Conservation (phyloP, 2,329 filamentous ascomycete genomes). For the Pestalotiopsis sp. region DNA sequence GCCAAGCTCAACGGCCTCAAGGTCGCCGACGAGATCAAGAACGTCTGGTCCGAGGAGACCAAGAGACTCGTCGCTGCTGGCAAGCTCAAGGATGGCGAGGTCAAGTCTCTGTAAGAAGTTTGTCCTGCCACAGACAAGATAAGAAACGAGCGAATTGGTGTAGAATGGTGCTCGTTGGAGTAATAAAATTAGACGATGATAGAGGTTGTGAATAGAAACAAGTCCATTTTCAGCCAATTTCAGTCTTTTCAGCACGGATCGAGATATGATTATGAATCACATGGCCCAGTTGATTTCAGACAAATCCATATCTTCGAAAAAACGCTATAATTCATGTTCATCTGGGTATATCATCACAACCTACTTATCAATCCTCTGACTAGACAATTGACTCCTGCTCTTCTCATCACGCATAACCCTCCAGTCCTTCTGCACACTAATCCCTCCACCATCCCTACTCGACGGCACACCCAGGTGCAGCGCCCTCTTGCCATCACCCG, state of each 20-base stretch:
- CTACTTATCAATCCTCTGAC: not conserved
- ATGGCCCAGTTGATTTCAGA: too few species aligned
- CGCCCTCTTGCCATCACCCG: not conserved
- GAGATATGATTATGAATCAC: too few species aligned
- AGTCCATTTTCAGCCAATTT: not conserved
- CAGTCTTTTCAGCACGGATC: not conserved
- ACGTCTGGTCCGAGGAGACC: conserved; percentile 77
- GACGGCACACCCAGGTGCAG: not conserved
- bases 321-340: not conserved
- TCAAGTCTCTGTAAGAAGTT: conserved; percentile 60
- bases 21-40: conserved; percentile 83
- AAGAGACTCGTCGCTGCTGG: conserved; percentile 78
- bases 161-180: not conserved
- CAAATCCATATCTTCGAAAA: too few species aligned
- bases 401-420: not conserved
- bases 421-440: not conserved
- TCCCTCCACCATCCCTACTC: not conserved
- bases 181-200: not conserved
- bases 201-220: conserved; percentile 1
- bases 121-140: not conserved
- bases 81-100: conserved; percentile 83
- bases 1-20: conserved; percentile 79
- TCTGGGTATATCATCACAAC: not conserved
- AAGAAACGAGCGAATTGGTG: conserved; percentile 5
- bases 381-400: not conserved